Evolutionary conservation across 345 rosid species (phyloP).

Genomic region (Leavenworthia alabamica): DNA sequence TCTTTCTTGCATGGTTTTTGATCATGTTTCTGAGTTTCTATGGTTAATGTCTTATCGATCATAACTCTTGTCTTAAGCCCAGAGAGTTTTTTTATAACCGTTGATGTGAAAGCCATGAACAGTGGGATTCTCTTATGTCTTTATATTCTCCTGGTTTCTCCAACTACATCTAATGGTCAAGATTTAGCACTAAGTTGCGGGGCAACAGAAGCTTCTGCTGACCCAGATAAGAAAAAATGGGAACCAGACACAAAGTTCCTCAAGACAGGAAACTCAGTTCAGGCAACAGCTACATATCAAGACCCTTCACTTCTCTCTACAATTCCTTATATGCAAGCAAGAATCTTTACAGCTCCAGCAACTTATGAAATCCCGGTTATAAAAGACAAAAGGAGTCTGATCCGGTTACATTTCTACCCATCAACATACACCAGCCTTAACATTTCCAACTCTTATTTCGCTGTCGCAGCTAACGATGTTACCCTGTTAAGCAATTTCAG

Average conservation of each 20-base stretch:
- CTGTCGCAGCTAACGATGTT: conserved; percentile 40
- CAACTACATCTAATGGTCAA: conserved; percentile 13
- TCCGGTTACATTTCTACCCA: conserved; percentile 66
- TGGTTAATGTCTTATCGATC: no score
- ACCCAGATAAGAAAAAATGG: conserved; percentile 58
- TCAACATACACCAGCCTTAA: conserved; percentile 42
- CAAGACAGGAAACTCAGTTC: conserved; percentile 25
- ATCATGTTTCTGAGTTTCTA: background rate
- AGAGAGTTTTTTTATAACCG: conserved; percentile 1
- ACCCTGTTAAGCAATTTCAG: conserved; percentile 65
- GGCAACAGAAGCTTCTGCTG: conserved; percentile 39
- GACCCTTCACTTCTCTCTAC: conserved; percentile 60
- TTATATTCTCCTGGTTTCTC: conserved; percentile 16
- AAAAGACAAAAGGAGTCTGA: conserved; percentile 33
- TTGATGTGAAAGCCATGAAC: conserved; percentile 33
- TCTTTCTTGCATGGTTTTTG: background rate
- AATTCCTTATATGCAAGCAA: conserved; percentile 68
- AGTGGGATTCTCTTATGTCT: conserved; percentile 12
- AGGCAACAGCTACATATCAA: conserved; percentile 44
- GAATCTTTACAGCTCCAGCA: conserved; percentile 50
- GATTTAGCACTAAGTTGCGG: conserved; percentile 46
- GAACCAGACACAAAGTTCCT: conserved; percentile 47
- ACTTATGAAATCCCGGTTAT: conserved; percentile 47
- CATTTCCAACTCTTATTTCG: conserved; percentile 50
- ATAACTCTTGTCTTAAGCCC: background rate